Evolutionary conservation across 2,329 filamentous ascomycete genomes (phyloP), one percentile per base, ranked within the genome.

Genomic region (Hypoxylon sp.): DNA sequence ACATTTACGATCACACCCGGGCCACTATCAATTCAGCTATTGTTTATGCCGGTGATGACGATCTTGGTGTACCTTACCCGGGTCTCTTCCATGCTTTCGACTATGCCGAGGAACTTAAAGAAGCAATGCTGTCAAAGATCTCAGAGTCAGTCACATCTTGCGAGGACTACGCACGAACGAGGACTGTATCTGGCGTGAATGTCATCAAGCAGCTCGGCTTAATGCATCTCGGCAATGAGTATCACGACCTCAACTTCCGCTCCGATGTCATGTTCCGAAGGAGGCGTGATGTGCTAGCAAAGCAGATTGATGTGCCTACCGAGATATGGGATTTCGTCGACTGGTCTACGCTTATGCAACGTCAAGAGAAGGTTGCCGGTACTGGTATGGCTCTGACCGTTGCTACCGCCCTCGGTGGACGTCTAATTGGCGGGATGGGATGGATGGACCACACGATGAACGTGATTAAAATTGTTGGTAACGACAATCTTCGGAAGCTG

Each of bases 281-380:
- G 68, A 91, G 91, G 75, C 88, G 90, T 65, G 93, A 99, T 78
- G 88, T 89, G 1, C 83, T 97, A 43, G 94, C 93, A 5, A 89
- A 93, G 70, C 91, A 97, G 76, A 90, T 98, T 14, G 90, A 98
- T 67, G 90, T 97, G 19, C 89, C 96, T 59, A 92, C 96, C 3
- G 94, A 99, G 76, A 74, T 97, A 0, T 92, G 87, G 87, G 96
- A 99, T 81, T 98, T 99, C 84, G 93, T 99, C 75, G 96, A 99
- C 79, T 85, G 94, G 79, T 86, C 89, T 17, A 92, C 89, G 10
- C 82, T 98, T 5, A 86, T 97, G 82, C 93, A 98, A 76, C 87
- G 90, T 59, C 95, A 98, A 78, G 96, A 99, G 80, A 99, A 98
- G 85, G 86, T 97, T 61, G 94, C 95, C 5, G 93, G 95, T 41